phyloP scores from a whole-genome alignment of 148 eudicot species.

The Rhododendron molle region DNA sequence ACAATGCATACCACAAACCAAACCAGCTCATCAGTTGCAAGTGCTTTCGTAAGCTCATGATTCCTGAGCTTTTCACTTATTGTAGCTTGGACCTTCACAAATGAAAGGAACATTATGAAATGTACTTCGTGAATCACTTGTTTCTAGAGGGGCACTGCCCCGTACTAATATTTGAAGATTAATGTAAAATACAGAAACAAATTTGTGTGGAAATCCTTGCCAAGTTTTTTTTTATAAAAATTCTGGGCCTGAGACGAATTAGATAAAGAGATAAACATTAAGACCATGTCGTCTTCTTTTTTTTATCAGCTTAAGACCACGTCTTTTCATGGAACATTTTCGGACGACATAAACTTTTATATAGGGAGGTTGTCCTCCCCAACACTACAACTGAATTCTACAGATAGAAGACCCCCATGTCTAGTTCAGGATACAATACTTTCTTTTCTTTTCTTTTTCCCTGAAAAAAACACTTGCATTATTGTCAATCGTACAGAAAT shows the following conservation, averaged over 20 bases:
- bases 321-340: neutral
- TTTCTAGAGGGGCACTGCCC: neutral
- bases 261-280: neutral
- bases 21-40: constrained; percentile 56
- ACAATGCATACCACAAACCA: constrained; percentile 51
- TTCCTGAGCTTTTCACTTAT: constrained; percentile 45
- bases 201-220: neutral
- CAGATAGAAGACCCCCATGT: neutral
- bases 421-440: neutral
- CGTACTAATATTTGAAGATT: neutral
- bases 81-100: constrained; percentile 48
- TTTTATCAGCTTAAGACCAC: neutral
- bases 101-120: constrained; percentile 8
- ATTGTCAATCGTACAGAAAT: neutral
- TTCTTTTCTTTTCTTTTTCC: neutral
- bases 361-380: neutral
- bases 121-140: neutral
- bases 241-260: neutral
- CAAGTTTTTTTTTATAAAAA: neutral
- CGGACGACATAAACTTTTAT: neutral
- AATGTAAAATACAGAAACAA: neutral
- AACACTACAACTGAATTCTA: neutral
- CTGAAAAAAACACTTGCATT: neutral
- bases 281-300: neutral
- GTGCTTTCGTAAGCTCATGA: constrained; percentile 48